Base-by-base conservation (phyloP, 768 basidiomycete species). In the Mycena galopus region DNA sequence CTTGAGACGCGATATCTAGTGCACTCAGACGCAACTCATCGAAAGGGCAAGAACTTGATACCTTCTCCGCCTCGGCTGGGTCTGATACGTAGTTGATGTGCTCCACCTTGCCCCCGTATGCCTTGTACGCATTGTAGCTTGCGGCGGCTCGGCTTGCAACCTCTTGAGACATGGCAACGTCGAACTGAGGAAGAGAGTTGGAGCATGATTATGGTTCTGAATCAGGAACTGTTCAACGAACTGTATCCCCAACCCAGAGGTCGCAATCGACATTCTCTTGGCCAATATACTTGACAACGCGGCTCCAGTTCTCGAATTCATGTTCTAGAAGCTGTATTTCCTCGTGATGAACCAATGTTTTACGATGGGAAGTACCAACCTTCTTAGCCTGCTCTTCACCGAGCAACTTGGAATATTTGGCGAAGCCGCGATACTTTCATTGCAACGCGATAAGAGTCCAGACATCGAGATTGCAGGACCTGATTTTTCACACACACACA, bases 371-470 rank as follows among this genome's bases (percentile, higher is more conserved):
- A 5, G 14, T 8, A 3, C 69, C 17, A 17, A 62, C 69, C 59
- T 70, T 74, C 44, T 74, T 70, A 2, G 73, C 73, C 39, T 74
- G 73, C 61, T 63, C 73, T 44, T 74, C 73, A 16, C 89, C 88
- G 39, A 84, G 76, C 21, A 73, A 57, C 67, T 78, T 77, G 66
- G 83, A 83, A 59, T 88, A 78, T 50, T 80, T 73, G 14, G 70
- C 71, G 66, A 88, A 87, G 64, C 88, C 88, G 58, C 86, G 82
- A 55, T 83, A 89, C 27, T 63, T 30, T 9, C n/a, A n/a, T n/a
- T n/a, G n/a, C n/a, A n/a, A n/a, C n/a, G n/a, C n/a, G n/a, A n/a
- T n/a, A n/a, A n/a, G n/a, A n/a, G n/a, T n/a, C n/a, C n/a, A n/a
- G n/a, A n/a, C n/a, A n/a, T n/a, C n/a, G 29, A 21, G 51, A 27